These are phyloP conservation scores for Trifolium dubium DNA, from an alignment of 306 rosid species.

Conservation along the genomic window DNA sequence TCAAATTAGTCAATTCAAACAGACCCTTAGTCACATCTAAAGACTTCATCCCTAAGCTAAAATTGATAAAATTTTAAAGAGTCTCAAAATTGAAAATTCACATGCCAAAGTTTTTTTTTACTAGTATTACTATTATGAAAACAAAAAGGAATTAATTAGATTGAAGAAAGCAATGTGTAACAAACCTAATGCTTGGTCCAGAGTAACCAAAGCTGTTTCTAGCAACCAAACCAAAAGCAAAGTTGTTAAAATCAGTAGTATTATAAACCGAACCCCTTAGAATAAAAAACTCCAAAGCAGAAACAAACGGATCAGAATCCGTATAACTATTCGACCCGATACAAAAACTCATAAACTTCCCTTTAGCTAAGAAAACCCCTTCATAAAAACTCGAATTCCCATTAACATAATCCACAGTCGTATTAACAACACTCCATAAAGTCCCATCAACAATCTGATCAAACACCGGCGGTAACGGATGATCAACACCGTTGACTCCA, in stretches of 20 bases:
- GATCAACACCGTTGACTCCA: conserved; percentile 54
- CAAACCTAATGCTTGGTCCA: conserved; percentile 70
- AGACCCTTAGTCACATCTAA: neutral
- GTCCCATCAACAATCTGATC: conserved; percentile 94
- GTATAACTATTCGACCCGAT: conserved; percentile 71
- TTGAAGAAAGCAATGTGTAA: conserved; percentile 9
- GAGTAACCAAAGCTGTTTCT: conserved; percentile 70
- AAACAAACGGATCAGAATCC: conserved; percentile 85
- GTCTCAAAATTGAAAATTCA: neutral
- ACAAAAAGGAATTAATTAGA: neutral
- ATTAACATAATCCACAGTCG: conserved; percentile 60
- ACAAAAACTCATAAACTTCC: conserved; percentile 68
- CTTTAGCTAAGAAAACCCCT: conserved; percentile 72
- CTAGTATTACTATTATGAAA: too few species aligned
- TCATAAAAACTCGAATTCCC: conserved; percentile 60
- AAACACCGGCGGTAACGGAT: conserved; percentile 74
- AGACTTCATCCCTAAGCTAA: neutral
- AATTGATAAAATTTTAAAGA: neutral
- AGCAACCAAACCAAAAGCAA: conserved; percentile 59
- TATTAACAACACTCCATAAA: conserved; percentile 77
- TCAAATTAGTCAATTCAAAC: neutral
- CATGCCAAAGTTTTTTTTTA: too few species aligned
- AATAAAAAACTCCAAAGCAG: conserved; percentile 73
- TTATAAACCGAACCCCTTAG: conserved; percentile 68
- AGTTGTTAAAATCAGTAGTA: conserved; percentile 61